Percentiles rank a stretch among this genome's conserved stretches.
Conservation (phyloP, 1,284 basidiomycete species). For the Sporisorium graminicola region DNA sequence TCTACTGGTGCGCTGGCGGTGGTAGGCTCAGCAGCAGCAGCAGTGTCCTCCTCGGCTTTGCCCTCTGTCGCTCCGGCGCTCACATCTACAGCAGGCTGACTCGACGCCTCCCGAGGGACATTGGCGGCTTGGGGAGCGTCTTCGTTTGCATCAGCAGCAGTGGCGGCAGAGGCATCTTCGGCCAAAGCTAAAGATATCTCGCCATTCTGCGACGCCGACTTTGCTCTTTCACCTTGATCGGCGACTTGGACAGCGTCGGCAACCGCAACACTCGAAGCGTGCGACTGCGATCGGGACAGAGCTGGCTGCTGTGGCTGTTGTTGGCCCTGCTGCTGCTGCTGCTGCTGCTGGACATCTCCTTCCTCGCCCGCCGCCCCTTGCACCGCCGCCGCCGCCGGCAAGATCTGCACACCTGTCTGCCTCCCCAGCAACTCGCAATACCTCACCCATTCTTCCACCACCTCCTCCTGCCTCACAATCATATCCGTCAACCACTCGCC, state of each 20-base stretch:
- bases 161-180: neutral
- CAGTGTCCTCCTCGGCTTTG: too few relatives aligned
- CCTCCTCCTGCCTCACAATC: constrained; percentile 84
- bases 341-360: neutral
- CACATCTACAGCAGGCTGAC: neutral
- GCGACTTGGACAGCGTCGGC: neutral
- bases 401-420: constrained; percentile 51
- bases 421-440: constrained; percentile 56
- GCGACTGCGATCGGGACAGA: constrained; percentile 8
- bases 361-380: neutral
- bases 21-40: too few relatives aligned
- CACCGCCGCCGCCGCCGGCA: constrained; percentile 2
- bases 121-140: neutral
- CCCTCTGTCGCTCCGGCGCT: too few relatives aligned
- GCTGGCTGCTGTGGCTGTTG: neutral
- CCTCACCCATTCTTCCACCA: constrained; percentile 69
- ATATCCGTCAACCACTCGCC: constrained; percentile 84
- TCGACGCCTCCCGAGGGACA: too few relatives aligned
- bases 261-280: constrained; percentile 1
- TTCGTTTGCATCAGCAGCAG: neutral
- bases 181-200: neutral
- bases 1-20: too few relatives aligned
- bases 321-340: constrained; percentile 5
- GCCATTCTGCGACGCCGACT: neutral
- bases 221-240: neutral